Percentiles rank a stretch among this genome's conserved stretches.
phyloP scores from a whole-genome alignment of 208 protist species.

The Tritrichomonas musculus region DNA sequence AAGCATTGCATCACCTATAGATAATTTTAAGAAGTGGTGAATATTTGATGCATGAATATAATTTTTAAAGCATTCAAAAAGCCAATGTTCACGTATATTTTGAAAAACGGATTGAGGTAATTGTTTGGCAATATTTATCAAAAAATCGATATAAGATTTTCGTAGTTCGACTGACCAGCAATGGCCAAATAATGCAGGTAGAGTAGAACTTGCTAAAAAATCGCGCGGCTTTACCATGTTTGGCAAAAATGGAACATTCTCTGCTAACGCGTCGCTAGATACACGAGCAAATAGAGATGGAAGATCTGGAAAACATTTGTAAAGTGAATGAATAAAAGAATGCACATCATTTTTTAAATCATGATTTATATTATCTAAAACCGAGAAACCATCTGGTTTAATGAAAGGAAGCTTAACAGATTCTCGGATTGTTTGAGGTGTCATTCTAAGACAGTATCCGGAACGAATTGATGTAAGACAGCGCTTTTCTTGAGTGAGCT shows the following conservation, averaged over 20 bases:
- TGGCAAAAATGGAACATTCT: not conserved
- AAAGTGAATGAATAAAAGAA: not conserved
- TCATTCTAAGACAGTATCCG: not conserved
- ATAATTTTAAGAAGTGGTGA: not conserved
- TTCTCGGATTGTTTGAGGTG: not conserved
- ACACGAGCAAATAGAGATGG: not conserved
- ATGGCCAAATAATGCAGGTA: not conserved
- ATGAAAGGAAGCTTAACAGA: not conserved
- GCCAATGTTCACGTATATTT: not conserved
- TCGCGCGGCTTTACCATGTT: not conserved
- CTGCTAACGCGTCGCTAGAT: not conserved
- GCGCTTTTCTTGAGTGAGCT: not conserved
- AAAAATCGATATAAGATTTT: not conserved
- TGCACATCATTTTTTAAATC: not conserved
- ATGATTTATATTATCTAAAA: no score
- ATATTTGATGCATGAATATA: not conserved
- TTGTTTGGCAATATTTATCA: not conserved
- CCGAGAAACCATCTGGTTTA: not conserved
- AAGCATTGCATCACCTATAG: not conserved
- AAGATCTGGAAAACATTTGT: not conserved
- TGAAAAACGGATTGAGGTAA: not conserved
- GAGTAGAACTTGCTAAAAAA: not conserved
- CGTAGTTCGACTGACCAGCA: not conserved
- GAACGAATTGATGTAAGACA: not conserved
- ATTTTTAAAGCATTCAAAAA: slow-evolving; percentile 20